Conservation (phyloP, 768 basidiomycete species). For the Naganishia vaughanmartiniae region DNA sequence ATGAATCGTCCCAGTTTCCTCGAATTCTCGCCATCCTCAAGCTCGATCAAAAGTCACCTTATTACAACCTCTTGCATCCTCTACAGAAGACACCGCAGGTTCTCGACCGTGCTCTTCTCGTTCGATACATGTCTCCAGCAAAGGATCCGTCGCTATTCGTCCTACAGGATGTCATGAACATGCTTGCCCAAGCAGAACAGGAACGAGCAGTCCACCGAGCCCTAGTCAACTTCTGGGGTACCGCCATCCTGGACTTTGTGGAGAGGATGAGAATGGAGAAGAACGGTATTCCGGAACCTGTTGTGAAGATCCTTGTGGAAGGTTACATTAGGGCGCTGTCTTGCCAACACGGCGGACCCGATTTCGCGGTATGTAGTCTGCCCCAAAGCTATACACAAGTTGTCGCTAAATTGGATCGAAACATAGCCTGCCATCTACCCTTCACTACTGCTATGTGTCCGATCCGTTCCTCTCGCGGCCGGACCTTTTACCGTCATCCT, state of each 20-base stretch:
- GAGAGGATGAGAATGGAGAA: constrained; percentile 61
- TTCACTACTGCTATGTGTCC: constrained; percentile 45
- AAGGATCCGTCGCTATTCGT: constrained; percentile 56
- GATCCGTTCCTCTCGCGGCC: constrained; percentile 43
- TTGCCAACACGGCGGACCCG: constrained; percentile 36
- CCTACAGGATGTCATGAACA: constrained; percentile 66
- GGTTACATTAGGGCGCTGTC: constrained; percentile 41
- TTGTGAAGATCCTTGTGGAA: constrained; percentile 48
- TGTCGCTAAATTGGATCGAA: background rate
- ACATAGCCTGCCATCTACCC: constrained; percentile 46
- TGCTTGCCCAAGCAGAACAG: constrained; percentile 61
- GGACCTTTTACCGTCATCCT: constrained; percentile 44
- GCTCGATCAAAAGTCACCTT: constrained; percentile 43
- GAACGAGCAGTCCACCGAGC: constrained; percentile 60
- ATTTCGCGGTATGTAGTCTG: constrained; percentile 43
- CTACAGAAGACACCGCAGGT: constrained; percentile 70
- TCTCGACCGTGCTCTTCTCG: constrained; percentile 68
- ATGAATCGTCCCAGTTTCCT: constrained; percentile 88
- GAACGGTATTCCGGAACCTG: constrained; percentile 56
- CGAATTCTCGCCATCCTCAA: constrained; percentile 87
- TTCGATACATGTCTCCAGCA: constrained; percentile 67
- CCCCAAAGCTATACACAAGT: background rate
- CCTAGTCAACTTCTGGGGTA: constrained; percentile 76
- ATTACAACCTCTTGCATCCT: constrained; percentile 41
- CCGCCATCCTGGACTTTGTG: constrained; percentile 75